Base-by-base conservation (phyloP, 1,284 basidiomycete species). In the Cutaneotrichosporon spelunceum region DNA sequence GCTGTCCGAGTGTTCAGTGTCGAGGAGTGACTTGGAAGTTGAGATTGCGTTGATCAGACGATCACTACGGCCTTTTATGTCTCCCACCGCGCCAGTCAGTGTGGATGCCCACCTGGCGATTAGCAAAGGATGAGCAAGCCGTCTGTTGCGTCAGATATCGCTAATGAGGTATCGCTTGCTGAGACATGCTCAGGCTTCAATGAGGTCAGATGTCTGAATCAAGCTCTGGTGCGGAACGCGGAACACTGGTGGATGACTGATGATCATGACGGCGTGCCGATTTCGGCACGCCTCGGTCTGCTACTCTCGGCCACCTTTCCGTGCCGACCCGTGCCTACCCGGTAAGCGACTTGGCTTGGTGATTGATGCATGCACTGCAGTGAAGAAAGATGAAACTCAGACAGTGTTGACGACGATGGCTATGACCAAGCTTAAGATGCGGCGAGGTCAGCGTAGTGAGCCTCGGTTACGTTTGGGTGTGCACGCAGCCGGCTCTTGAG, bases 401-500 rank as follows among this genome's bases (percentile, higher is more conserved):
- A 42, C 19, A 42, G 8, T 8, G 19, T 19, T n/a, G 39, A n/a
- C 39, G 19, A 42, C 2, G 4, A 2, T 7, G 8, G 30, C 30
- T 7, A 33, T 33, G 30, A 33, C 30, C 30, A 33, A 33, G 42
- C 42, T 44, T n/a, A 50, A 3, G 49, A 27, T 19, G 4, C 29
- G 7, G 52, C 24, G 11, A 65, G 26, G 29, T 65, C 64, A 1
- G 52, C 19, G 11, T 65, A 56, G 9, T 49, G 44, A n/a, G 44
- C 30, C 44, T 29, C 57, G 4, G 64, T 60, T 16, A 65, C 64
- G 34, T 65, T 56, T 13, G 61, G 60, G 24, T 65, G 64, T 1
- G 60, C 61, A 13, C 64, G 29, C 14, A 65, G 34, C 2, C 64
- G 54, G 5, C 52, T 55, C 47, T 65, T 65, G 42, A 65, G 60